phyloP scores from a whole-genome alignment of 2,329 filamentous ascomycete species.

The Trichoderma guizhouense region DNA sequence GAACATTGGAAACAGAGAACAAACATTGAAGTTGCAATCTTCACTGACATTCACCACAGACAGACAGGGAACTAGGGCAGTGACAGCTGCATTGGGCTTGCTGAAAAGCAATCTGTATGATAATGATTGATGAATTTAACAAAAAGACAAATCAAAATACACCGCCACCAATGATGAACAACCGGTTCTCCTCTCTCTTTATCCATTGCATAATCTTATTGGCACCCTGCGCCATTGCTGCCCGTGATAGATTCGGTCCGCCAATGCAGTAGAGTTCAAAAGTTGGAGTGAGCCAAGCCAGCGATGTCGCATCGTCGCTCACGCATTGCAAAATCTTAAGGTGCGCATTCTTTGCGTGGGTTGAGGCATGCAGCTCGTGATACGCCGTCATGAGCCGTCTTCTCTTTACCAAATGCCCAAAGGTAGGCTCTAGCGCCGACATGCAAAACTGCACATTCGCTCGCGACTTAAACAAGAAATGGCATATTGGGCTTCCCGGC shows the following conservation, averaged over 20 bases:
- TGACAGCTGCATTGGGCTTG: not conserved
- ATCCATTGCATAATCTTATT: conserved; percentile 92
- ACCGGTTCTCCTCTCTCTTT: conserved; percentile 81
- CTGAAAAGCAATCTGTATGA: conserved; percentile 16
- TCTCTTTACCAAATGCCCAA: conserved; percentile 54
- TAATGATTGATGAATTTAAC: conserved; percentile 15
- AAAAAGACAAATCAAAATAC: conserved; percentile 55
- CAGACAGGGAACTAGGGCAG: not conserved
- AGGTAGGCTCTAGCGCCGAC: conserved; percentile 73
- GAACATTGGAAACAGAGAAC: too few relatives aligned
- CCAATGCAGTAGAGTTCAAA: conserved; percentile 98
- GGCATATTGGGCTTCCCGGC: conserved; percentile 74
- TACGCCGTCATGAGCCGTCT: conserved; percentile 81
- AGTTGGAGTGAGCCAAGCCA: conserved; percentile 86
- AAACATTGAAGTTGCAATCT: not conserved
- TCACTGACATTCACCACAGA: not conserved
- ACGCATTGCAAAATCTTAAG: conserved; percentile 83
- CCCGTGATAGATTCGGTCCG: conserved; percentile 63
- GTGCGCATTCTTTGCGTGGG: conserved; percentile 81
- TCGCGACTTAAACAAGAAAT: conserved; percentile 94
- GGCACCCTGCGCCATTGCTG: conserved; percentile 75
- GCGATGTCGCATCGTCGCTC: conserved; percentile 68
- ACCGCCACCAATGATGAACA: conserved; percentile 97
- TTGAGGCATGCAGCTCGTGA: conserved; percentile 74
- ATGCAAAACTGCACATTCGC: conserved; percentile 95